A percentile compares a stretch with the other conserved stretches of the same genome.
Conservation (phyloP, 352 stramenopile species). For the Phytophthora uliginosa region DNA sequence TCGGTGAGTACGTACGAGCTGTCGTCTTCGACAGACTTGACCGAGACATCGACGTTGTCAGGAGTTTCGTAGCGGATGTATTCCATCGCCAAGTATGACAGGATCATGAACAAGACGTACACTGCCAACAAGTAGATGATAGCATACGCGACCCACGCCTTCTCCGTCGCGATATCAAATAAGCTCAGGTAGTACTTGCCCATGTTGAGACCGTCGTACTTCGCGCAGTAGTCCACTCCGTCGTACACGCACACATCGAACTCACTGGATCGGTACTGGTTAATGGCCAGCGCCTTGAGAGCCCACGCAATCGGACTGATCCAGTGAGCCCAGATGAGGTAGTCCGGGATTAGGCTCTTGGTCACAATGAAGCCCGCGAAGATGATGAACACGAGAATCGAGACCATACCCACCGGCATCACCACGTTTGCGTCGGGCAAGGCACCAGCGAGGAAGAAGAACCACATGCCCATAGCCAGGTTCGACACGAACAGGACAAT, state of each 20-base stretch:
- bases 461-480: conserved; percentile 6
- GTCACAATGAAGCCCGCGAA: conserved; percentile 6
- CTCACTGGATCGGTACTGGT: conserved; percentile 31
- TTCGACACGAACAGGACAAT: conserved; percentile 51
- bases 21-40: not conserved
- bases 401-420: conserved; percentile 3
- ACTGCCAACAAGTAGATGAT: conserved; percentile 20
- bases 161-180: conserved; percentile 9
- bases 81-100: conserved; percentile 2
- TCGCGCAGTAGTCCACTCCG: conserved; percentile 22
- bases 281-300: conserved; percentile 22
- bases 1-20: conserved; percentile 3
- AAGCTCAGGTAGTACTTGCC: conserved; percentile 38
- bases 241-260: conserved; percentile 36
- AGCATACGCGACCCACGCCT: conserved; percentile 11
- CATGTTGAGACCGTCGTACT: conserved; percentile 29
- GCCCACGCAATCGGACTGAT: conserved; percentile 46
- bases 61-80: conserved; percentile 6
- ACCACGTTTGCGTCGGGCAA: not conserved
- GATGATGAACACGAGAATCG: conserved; percentile 5
- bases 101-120: conserved; percentile 17
- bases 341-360: conserved; percentile 2
- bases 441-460: conserved; percentile 17
- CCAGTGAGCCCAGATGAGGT: conserved; percentile 5
- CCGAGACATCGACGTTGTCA: not conserved